Evolutionary conservation across 768 basidiomycete species (phyloP), one percentile per base, ranked within the genome.

Genomic region (Kwoniella botswanensis): DNA sequence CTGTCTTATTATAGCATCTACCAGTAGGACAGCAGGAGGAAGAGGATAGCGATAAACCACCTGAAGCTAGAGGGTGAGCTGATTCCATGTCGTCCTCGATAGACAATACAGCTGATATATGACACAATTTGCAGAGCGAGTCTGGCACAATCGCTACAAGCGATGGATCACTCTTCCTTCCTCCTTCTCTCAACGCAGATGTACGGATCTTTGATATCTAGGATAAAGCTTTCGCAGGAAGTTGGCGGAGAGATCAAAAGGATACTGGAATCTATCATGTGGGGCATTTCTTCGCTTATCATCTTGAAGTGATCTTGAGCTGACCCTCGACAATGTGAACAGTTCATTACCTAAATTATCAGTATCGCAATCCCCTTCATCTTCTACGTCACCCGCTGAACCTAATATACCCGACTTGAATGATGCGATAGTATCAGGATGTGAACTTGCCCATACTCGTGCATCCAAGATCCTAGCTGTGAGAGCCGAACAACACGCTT

Each of bases 361-460:
- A 9, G 67, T 74, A 54, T 68, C 69, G 4, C 18, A 17, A 26
- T 63, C 24, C 41, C 26, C 41, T 50, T 74, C 54, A 22, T 58
- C 50, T 29, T 69, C 65, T 43, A 17, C 63, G 65, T 41, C 44
- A 1, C 43, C 21, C 29, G 60, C 71, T 42, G 46, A 61, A 52
- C 61, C 65, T 4, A 21, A 50, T 42, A 84, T 86, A 22, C 29
- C 71, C 70, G 93, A 94, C 63, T 84, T 94, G 11, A 80, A 86
- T 9, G 94, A 95, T 74, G 89, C 92, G 55, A 85, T 97, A 46
- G 88, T 90, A 2, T 90, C 93, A 0, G 88, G 90, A 0, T 89
- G 93, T 22, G 96, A 98, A 78, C 88, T 96, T 4, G 90, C 93
- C 10, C 94, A 97, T 82, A 88, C 90, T 10, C 88, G 92, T 29